Conservation (phyloP, 495 filamentous ascomycete species). For the Massariosphaeria phaeospora region DNA sequence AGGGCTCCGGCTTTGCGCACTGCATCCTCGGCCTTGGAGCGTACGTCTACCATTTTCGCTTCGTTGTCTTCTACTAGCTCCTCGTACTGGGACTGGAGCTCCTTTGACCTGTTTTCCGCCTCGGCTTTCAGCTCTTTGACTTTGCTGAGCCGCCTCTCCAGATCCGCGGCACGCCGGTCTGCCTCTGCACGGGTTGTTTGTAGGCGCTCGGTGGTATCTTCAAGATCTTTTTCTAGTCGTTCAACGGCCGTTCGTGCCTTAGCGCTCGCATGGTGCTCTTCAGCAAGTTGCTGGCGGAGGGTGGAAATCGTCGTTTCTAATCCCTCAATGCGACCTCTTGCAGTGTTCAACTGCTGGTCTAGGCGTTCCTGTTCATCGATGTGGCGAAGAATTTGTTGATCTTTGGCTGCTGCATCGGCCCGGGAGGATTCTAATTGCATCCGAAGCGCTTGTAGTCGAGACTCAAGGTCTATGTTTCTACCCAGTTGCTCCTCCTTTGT, state of each 20-base stretch:
- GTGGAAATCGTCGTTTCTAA: constrained; percentile 20
- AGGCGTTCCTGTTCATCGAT: constrained; percentile 26
- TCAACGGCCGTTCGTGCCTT: constrained; percentile 14
- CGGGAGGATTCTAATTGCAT: constrained; percentile 14
- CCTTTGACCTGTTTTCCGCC: constrained; percentile 8
- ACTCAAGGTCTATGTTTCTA: constrained; percentile 9
- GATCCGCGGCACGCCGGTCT: constrained; percentile 11
- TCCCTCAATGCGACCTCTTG: constrained; percentile 19
- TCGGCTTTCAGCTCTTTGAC: constrained; percentile 19
- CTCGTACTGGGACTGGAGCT: constrained; percentile 8
- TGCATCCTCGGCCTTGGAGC: constrained; percentile 17
- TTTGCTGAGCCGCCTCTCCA: constrained; percentile 23
- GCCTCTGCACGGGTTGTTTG: constrained; percentile 19
- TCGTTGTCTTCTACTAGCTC: constrained; percentile 9
- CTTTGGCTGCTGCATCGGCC: constrained; percentile 15
- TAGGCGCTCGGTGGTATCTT: constrained; percentile 13
- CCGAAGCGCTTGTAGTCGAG: constrained; percentile 17
- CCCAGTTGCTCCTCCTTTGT: neutral
- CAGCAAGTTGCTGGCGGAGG: constrained; percentile 26
- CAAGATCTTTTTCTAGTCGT: constrained; percentile 13
- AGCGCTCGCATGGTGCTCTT: constrained; percentile 11
- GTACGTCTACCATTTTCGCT: constrained; percentile 10
- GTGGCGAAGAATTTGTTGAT: constrained; percentile 20
- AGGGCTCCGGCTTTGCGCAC: constrained; percentile 15
- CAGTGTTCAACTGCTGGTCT: constrained; percentile 12